Conservation (phyloP, 148 eudicot genomes). For the Silene uniflora region DNA sequence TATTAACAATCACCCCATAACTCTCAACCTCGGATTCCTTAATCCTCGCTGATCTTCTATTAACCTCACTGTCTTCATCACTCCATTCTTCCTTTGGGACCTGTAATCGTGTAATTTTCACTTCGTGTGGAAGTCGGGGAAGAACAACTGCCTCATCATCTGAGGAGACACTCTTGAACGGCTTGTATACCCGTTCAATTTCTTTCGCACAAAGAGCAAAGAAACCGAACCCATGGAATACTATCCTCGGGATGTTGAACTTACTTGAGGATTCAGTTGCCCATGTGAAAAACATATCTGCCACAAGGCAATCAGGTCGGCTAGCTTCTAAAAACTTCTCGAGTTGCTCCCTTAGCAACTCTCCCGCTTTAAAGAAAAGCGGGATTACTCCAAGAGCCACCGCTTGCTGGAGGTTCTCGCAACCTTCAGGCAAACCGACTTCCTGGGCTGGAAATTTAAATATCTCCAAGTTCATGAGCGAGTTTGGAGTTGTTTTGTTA, state of each 20-base stretch:
- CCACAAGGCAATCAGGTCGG: constrained; percentile 40
- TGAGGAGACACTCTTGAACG: constrained; percentile 30
- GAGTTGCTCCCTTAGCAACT: constrained; percentile 34
- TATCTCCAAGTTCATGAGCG: constrained; percentile 23
- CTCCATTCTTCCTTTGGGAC: constrained; percentile 16
- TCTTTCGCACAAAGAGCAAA: constrained; percentile 34
- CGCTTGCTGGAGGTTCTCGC: constrained; percentile 35
- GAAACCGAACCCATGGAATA: constrained; percentile 41
- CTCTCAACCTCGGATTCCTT: constrained; percentile 35
- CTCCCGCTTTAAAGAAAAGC: constrained; percentile 32
- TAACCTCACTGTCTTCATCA: neutral
- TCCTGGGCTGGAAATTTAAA: constrained; percentile 32
- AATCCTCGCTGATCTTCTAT: constrained; percentile 5
- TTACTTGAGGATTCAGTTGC: constrained; percentile 34
- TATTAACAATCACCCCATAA: constrained; percentile 55
- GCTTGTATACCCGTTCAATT: constrained; percentile 23
- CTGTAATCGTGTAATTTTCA: constrained; percentile 30
- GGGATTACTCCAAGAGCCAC: neutral
- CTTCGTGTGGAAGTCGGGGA: constrained; percentile 37
- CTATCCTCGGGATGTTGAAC: constrained; percentile 44
- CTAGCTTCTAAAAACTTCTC: constrained; percentile 30
- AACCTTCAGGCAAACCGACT: constrained; percentile 44
- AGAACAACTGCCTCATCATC: constrained; percentile 42
- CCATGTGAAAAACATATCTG: constrained; percentile 47
- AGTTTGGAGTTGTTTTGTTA: neutral